A percentile compares a stretch with the other conserved stretches of the same genome.
Evolutionary conservation across 2,329 filamentous ascomycete species (phyloP).

Genomic region (Monilinia aucupariae): DNA sequence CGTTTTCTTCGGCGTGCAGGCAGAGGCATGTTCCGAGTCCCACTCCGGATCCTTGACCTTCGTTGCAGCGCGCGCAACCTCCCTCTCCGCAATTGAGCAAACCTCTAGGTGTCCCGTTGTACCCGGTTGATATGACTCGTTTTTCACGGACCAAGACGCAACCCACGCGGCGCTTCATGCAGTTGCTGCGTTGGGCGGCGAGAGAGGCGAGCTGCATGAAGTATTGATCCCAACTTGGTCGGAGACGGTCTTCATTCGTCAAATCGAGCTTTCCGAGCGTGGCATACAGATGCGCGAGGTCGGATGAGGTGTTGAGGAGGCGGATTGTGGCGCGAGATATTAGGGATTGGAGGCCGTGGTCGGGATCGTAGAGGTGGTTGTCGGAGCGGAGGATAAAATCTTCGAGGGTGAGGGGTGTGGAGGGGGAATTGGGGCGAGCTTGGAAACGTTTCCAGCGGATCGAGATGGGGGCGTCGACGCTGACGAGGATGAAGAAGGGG

Average conservation of each 20-base stretch:
- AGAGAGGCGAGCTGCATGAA: constrained; percentile 96
- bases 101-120: constrained; percentile 93
- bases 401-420: constrained; percentile 41
- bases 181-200: constrained; percentile 86
- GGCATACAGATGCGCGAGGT: constrained; percentile 63
- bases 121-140: constrained; percentile 89
- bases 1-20: constrained; percentile 98
- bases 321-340: constrained; percentile 78
- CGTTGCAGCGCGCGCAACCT: constrained; percentile 84
- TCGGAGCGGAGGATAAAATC: constrained; percentile 59
- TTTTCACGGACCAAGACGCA: constrained; percentile 84
- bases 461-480: constrained; percentile 82
- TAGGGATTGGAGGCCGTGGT: constrained; percentile 64
- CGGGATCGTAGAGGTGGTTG: constrained; percentile 64
- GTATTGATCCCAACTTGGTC: constrained; percentile 93
- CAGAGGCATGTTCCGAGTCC: constrained; percentile 84
- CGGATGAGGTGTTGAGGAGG: constrained; percentile 76
- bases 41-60: constrained; percentile 61
- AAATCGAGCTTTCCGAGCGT: constrained; percentile 72
- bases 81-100: constrained; percentile 88
- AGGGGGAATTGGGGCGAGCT: constrained; percentile 38
- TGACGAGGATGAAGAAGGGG: constrained; percentile 90
- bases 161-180: constrained; percentile 95
- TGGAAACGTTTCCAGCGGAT: constrained; percentile 78
- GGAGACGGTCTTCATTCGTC: constrained; percentile 69